Percentiles rank a stretch among this genome's conserved stretches.
These are phyloP conservation scores for Neospermospora avenae DNA, from an alignment of 2,329 filamentous ascomycete species.

Conservation along the genomic window DNA sequence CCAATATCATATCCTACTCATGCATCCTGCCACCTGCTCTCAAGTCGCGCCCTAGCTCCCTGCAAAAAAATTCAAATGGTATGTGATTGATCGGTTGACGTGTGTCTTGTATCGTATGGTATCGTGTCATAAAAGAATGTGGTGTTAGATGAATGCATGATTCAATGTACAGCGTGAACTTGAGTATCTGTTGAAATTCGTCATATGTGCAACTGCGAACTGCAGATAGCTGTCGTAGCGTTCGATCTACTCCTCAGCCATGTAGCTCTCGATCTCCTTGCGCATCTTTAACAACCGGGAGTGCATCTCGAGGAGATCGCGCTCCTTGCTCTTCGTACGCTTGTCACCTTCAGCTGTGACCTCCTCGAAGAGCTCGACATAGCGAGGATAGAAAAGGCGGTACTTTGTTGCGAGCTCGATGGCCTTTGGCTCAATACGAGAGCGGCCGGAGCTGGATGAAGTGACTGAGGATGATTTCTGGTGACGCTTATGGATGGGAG, in stretches of 20 bases:
- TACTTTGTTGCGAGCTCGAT: constrained; percentile 53
- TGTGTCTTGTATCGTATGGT: neutral
- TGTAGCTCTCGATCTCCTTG: constrained; percentile 44
- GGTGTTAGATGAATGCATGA: neutral
- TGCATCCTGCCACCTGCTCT: neutral
- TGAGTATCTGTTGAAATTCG: neutral
- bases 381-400: constrained; percentile 54
- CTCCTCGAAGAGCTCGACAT: constrained; percentile 55
- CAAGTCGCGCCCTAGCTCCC: neutral
- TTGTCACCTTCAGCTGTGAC: constrained; percentile 43
- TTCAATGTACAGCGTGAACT: neutral
- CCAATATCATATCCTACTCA: neutral
- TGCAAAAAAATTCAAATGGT: neutral
- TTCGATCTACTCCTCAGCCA: constrained; percentile 17
- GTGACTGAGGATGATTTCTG: constrained; percentile 34
- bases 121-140: neutral
- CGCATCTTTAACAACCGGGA: constrained; percentile 54
- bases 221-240: neutral
- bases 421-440: constrained; percentile 44
- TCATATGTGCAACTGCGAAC: constrained; percentile 1
- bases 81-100: neutral
- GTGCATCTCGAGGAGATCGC: constrained; percentile 52
- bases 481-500: constrained; percentile 32
- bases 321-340: constrained; percentile 51
- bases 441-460: constrained; percentile 23